These are phyloP conservation scores for Carex myosuroides DNA, from an alignment of 176 grass and related monocot genomes.

Conservation along the genomic window DNA sequence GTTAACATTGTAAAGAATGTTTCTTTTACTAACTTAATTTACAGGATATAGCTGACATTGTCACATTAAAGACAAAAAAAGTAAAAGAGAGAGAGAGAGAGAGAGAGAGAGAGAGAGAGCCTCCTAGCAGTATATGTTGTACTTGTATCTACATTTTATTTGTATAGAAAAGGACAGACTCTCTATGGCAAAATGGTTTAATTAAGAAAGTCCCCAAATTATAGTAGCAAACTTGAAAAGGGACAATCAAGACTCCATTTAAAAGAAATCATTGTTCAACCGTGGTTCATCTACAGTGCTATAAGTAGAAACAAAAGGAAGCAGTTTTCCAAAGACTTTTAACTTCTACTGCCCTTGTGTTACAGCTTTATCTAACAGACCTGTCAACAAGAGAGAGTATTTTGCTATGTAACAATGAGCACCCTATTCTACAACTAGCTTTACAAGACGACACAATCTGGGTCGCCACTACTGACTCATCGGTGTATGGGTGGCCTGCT, in stretches of 20 bases:
- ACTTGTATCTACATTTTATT: not conserved
- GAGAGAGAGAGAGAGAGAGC: not conserved
- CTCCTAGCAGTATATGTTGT: not conserved
- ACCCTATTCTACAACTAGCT: constrained; percentile 71
- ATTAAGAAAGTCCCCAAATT: not conserved
- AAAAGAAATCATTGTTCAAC: not conserved
- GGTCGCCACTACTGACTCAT: constrained; percentile 80
- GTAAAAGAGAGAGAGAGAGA: not conserved
- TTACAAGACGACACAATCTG: constrained; percentile 95
- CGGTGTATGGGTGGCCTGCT: constrained; percentile 72
- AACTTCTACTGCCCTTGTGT: constrained; percentile 23
- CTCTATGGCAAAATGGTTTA: not conserved
- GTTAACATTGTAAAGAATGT: not conserved
- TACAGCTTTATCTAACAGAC: constrained; percentile 86
- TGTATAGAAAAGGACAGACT: not conserved
- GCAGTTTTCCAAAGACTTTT: not conserved
- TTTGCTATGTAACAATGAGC: constrained; percentile 72
- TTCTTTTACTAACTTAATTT: not conserved
- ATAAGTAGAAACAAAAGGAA: not conserved
- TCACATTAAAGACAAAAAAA: not conserved
- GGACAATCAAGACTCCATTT: not conserved
- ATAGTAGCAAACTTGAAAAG: not conserved
- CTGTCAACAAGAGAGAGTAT: constrained; percentile 82
- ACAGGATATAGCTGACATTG: not conserved
- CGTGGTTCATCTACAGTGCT: not conserved